Evolutionary conservation across 2,329 filamentous ascomycete genomes (phyloP), one percentile per base, ranked within the genome.

Genomic region (Chrysoporthe puriensis): DNA sequence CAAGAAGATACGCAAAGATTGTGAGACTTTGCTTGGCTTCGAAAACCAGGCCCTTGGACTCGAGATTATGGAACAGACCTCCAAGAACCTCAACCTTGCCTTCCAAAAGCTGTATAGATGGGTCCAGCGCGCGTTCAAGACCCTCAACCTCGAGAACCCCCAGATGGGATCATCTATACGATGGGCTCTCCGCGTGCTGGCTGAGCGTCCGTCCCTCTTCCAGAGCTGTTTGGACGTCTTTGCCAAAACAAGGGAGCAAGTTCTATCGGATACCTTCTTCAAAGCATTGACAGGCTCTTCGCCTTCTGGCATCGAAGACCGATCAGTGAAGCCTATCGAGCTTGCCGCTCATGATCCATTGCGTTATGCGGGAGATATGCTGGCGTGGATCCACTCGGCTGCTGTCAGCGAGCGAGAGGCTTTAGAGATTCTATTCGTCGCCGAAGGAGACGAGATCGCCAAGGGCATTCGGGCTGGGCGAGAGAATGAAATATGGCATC

Each of bases 101-200:
- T 99, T 96, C 73, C 95, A 99, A 76, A 99, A 97, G 76, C 85
- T 99, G 2, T 97, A 97, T 79, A 90, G 93, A 73, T 99, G 95
- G 95, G 90, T 97, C 26, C 94, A 97, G 76, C 90, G 91, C 68
- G 94, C 97, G 74, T 96, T 99, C 80, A 97, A 94, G 77, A 90
- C 90, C 0, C 81, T 98, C 62, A 96, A 98, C 76, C 85, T 98
- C 9, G 96, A 99, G 75, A 97, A 96, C 72, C 94, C 94, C 0
- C 94, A 97, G 74, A 94, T 98, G 77, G 94, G 91, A 75, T 86
- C 90, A 26, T 90, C 92, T 0, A 94, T 99, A 70, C 88, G 95
- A 63, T 88, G 90, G 66, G 94, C 94, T 32, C 84, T 99, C 50
- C 88, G 94, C 61, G 92, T 97, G 13, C 84, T 99, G 21, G 94